Evolutionary conservation across 345 rosid genomes (phyloP).

Genomic region (Gossypium stocksii): DNA sequence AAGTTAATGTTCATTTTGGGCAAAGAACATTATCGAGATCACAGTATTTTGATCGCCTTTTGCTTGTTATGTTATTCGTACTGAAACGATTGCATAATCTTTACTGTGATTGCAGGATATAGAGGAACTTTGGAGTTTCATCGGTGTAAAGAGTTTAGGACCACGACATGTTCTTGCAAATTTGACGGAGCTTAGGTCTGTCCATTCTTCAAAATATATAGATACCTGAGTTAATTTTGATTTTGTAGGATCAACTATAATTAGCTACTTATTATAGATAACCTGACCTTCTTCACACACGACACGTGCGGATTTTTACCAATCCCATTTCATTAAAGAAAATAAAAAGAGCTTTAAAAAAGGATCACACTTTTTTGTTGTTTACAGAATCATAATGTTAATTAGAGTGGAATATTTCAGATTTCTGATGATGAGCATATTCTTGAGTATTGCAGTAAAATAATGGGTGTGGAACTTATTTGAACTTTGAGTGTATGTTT

Average conservation of each 20-base stretch:
- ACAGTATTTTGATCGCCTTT: too few relatives aligned
- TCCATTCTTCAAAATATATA: constrained; percentile 65
- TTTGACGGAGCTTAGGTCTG: constrained; percentile 80
- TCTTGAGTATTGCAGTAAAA: neutral
- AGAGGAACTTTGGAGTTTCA: too few relatives aligned
- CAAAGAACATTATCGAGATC: too few relatives aligned
- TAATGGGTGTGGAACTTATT: neutral
- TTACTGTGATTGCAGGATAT: too few relatives aligned
- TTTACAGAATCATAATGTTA: neutral
- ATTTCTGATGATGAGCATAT: neutral
- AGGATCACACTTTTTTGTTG: neutral
- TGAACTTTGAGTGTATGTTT: neutral
- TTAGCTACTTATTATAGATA: neutral
- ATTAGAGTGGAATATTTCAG: neutral
- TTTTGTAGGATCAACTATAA: neutral
- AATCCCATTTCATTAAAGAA: constrained; percentile 22
- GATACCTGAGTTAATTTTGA: constrained; percentile 27
- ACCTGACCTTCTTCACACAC: constrained; percentile 5
- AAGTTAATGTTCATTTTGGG: too few relatives aligned
- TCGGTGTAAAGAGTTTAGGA: constrained; percentile 51
- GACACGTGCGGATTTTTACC: constrained; percentile 28
- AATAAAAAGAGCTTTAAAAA: neutral
- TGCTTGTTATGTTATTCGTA: too few relatives aligned
- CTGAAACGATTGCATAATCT: too few relatives aligned
- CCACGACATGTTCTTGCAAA: constrained; percentile 85